Conservation (phyloP, 768 basidiomycete genomes). For the Termitomyces sp. region DNA sequence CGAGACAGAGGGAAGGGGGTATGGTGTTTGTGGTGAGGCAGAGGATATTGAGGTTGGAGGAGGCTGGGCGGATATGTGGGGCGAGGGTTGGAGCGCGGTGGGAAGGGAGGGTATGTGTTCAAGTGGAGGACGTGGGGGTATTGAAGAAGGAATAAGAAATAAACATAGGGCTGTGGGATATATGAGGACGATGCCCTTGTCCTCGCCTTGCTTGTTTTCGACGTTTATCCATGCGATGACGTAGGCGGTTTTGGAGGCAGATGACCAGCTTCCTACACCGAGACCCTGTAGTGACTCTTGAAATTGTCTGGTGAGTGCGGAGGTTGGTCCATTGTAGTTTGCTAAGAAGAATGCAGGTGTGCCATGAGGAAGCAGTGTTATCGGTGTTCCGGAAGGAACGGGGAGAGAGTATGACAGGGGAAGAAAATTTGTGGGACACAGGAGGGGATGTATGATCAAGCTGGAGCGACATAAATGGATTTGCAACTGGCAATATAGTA, state of each 20-base stretch:
- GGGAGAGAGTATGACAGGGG: slow-evolving; percentile 40
- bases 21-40: neutral
- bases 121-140: slow-evolving; percentile 38
- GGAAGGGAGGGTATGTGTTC: slow-evolving; percentile 60
- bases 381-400: slow-evolving; percentile 55
- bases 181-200: slow-evolving; percentile 69
- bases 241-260: slow-evolving; percentile 17
- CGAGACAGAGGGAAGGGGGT: neutral
- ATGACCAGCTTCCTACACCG: slow-evolving; percentile 30
- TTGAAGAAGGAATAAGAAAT: slow-evolving; percentile 26
- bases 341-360: slow-evolving; percentile 70
- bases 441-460: slow-evolving; percentile 61
- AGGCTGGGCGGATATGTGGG: slow-evolving; percentile 18
- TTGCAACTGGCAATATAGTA: slow-evolving; percentile 57
- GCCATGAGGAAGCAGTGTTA: slow-evolving; percentile 63
- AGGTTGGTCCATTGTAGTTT: slow-evolving; percentile 63
- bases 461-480: slow-evolving; percentile 36
- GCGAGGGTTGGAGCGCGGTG: slow-evolving; percentile 50
- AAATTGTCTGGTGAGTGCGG: slow-evolving; percentile 58
- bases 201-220: slow-evolving; percentile 74
- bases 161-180: slow-evolving; percentile 64
- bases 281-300: slow-evolving; percentile 55
- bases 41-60: neutral
- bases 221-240: slow-evolving; percentile 72
- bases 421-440: slow-evolving; percentile 52